phyloP scores from a whole-genome alignment of 169 alveolate genomes.

The Cryptosporidium andersoni region DNA sequence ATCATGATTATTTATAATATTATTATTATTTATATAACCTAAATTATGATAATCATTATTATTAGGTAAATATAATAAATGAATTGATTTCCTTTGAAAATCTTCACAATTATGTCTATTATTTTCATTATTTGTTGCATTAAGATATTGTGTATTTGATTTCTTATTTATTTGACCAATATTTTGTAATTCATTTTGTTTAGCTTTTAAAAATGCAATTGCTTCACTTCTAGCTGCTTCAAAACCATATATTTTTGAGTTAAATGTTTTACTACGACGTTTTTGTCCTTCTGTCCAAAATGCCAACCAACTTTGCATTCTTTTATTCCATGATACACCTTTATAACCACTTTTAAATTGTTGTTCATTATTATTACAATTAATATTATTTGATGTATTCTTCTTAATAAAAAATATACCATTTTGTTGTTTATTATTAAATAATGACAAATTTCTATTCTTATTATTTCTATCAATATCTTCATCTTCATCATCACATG shows the following conservation, averaged over 20 bases:
- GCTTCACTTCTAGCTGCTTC: conserved; percentile 68
- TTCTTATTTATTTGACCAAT: conserved; percentile 54
- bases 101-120: conserved; percentile 13
- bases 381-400: conserved; percentile 1
- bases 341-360: conserved; percentile 58
- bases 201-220: conserved; percentile 66
- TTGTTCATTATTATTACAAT: conserved; percentile 12
- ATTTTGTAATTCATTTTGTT: conserved; percentile 52
- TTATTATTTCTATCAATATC: neutral
- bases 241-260: conserved; percentile 61
- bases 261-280: conserved; percentile 58
- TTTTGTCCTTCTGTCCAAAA: conserved; percentile 68
- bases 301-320: conserved; percentile 67
- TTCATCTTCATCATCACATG: neutral
- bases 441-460: conserved; percentile 9
- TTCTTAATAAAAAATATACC: conserved; percentile 60
- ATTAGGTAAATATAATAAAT: conserved; percentile 24
- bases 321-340: conserved; percentile 65
- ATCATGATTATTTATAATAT: conserved; percentile 1
- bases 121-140: conserved; percentile 11
- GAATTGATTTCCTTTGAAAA: conserved; percentile 7
- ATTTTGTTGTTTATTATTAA: conserved; percentile 3
- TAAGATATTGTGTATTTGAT: neutral
- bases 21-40: neutral
- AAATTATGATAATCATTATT: neutral